Percentiles rank a stretch among this genome's conserved stretches.
Conservation (phyloP, 2,329 filamentous ascomycete species). For the Davidsoniella neocaledoniae region DNA sequence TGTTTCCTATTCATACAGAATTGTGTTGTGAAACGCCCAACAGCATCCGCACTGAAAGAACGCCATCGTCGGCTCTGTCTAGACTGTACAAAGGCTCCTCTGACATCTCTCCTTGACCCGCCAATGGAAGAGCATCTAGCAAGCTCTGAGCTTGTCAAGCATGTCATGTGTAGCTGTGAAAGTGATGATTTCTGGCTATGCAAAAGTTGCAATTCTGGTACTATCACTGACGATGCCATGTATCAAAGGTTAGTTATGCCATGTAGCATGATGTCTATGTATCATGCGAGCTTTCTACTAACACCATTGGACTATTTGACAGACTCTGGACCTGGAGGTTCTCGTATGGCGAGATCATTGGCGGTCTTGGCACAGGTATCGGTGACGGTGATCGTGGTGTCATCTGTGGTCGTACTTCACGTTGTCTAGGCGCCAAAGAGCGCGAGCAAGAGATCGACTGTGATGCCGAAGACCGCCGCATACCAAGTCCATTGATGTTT, state of each 20-base stretch:
- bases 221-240: conserved; percentile 42
- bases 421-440: conserved; percentile 59
- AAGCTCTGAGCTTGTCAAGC: conserved; percentile 39
- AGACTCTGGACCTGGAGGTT: conserved; percentile 82
- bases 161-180: conserved; percentile 35
- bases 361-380: conserved; percentile 69
- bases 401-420: conserved; percentile 62
- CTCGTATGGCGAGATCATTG: conserved; percentile 65
- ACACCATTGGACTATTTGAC: not conserved
- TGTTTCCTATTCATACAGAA: conserved; percentile 39
- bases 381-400: conserved; percentile 80
- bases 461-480: conserved; percentile 54
- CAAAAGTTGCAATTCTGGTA: conserved; percentile 59
- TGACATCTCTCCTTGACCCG: conserved; percentile 36
- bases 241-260: conserved; percentile 35
- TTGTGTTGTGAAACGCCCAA: conserved; percentile 71
- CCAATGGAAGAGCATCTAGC: conserved; percentile 27
- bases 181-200: conserved; percentile 63
- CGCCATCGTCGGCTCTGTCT: conserved; percentile 70
- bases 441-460: conserved; percentile 76
- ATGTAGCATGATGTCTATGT: not conserved
- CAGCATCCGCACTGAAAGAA: conserved; percentile 46
- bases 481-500: conserved; percentile 14
- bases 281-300: not conserved
- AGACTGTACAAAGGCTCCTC: conserved; percentile 54